A percentile compares a stretch with the other conserved stretches of the same genome.
These are phyloP conservation scores for Hymenotorrendiella dingleyae DNA, from an alignment of 2,329 filamentous ascomycete genomes.

Conservation along the genomic window DNA sequence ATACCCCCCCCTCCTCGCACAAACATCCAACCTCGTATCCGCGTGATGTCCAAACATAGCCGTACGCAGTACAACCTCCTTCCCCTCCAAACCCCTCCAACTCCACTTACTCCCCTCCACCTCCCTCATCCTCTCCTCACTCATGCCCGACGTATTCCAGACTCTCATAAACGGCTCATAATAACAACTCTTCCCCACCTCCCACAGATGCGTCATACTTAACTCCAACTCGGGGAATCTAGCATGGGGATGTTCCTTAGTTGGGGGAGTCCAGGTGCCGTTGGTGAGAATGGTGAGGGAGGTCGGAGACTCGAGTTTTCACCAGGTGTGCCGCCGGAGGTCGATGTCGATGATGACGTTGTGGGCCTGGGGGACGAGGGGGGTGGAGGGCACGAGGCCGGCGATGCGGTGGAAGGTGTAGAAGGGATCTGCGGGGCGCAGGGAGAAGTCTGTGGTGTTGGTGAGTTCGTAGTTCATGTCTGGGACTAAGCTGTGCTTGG, in stretches of 20 bases:
- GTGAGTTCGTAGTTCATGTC: not conserved
- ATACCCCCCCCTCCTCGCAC: not conserved
- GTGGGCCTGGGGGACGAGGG: no score
- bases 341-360: not conserved
- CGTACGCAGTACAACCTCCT: not conserved
- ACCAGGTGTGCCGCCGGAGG: not conserved
- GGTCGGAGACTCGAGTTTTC: not conserved
- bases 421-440: not conserved
- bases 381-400: no score
- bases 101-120: not conserved
- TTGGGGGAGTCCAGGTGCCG: not conserved
- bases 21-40: not conserved
- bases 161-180: slow-evolving; percentile 2
- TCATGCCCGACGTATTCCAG: not conserved
- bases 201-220: not conserved
- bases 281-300: not conserved
- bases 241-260: not conserved
- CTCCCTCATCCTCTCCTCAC: not conserved
- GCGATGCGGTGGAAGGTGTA: not conserved
- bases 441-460: not conserved
- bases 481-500: no score
- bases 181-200: not conserved
- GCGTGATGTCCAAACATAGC: not conserved
- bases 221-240: not conserved
- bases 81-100: not conserved